A percentile compares a stretch with the other conserved stretches of the same genome.
phyloP scores from a whole-genome alignment of 441 rosid species.

The Manihot esculenta region DNA sequence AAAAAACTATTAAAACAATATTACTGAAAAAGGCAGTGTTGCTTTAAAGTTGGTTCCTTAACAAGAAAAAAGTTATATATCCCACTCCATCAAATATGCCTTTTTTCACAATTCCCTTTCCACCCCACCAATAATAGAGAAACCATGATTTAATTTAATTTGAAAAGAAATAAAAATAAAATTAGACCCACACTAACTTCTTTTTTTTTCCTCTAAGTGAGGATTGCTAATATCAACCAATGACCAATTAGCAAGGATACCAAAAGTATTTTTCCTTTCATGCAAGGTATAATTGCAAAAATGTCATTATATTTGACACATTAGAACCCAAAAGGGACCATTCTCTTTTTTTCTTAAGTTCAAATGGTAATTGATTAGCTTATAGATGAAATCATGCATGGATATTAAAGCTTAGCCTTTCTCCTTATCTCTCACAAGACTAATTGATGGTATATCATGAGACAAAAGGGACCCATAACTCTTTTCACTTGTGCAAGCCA shows the following conservation, averaged over 20 bases:
- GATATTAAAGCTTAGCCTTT: neutral
- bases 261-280: slow-evolving; percentile 9
- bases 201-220: slow-evolving; percentile 11
- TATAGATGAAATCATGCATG: slow-evolving; percentile 19
- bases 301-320: slow-evolving; percentile 21
- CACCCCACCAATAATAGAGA: slow-evolving; percentile 45
- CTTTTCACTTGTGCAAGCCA: slow-evolving; percentile 65
- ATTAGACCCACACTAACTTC: neutral
- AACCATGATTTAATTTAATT: slow-evolving; percentile 29
- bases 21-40: slow-evolving; percentile 35
- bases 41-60: slow-evolving; percentile 47
- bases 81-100: slow-evolving; percentile 27
- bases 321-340: slow-evolving; percentile 19
- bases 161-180: neutral
- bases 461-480: slow-evolving; percentile 47
- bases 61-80: slow-evolving; percentile 31
- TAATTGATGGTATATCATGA: slow-evolving; percentile 57
- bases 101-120: slow-evolving; percentile 24
- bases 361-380: slow-evolving; percentile 31
- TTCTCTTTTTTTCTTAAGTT: slow-evolving; percentile 1
- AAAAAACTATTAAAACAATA: too few relatives aligned
- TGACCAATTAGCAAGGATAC: slow-evolving; percentile 29
- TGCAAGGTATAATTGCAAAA: slow-evolving; percentile 16
- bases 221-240: slow-evolving; percentile 29
- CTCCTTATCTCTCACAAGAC: slow-evolving; percentile 10